Evolutionary conservation across 148 eudicot genomes (phyloP), one percentile per base, ranked within the genome.

Genomic region (Mesembryanthemum crystallinum): DNA sequence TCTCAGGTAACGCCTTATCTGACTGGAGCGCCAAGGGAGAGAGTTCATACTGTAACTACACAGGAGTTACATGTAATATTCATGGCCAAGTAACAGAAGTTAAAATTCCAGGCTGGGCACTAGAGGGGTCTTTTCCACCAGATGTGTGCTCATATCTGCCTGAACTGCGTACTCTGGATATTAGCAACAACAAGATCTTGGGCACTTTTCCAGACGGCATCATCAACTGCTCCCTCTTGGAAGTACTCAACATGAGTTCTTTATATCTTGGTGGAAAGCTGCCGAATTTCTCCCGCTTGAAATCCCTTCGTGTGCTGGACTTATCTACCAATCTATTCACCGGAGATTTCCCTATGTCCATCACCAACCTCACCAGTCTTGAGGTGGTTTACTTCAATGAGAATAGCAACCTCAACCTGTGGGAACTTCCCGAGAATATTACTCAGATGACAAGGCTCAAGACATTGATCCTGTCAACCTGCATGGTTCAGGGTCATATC

Each of bases 331-430:
- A 91, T 64, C 32, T 23, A 4, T 89, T 95, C 57, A 72, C 79
- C 0, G 97, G 97, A 5, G 82, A 89, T 69, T 95, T 95, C 70
- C 99, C 99, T 27, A 47, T 88, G 71, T 92, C 96, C 2, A 67
- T 90, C 67, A 84, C 85, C 42, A 90, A 88, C 76, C 88, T 95
- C 77, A 88, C 94, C 71, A 83, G 79, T 76, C 89, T 94, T 12
- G 92, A 88, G 78, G 52, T 35, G 6, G 57, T 94, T 39, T 83
- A 86, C 75, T 86, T 92, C 83, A 90, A 94, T 51, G 93, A 90
- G 79, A 91, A 91, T 51, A 47, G 0, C 0, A 73, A 78, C 17
- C 83, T 94, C 23, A 80, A 88, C 35, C 17, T 61, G 0, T 91
- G 97, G 98, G 67, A 88, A 67, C 82, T 94, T 64, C 93, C 95